Evolutionary conservation across 2,329 filamentous ascomycete genomes (phyloP).

Genomic region (Venturia pyrina): DNA sequence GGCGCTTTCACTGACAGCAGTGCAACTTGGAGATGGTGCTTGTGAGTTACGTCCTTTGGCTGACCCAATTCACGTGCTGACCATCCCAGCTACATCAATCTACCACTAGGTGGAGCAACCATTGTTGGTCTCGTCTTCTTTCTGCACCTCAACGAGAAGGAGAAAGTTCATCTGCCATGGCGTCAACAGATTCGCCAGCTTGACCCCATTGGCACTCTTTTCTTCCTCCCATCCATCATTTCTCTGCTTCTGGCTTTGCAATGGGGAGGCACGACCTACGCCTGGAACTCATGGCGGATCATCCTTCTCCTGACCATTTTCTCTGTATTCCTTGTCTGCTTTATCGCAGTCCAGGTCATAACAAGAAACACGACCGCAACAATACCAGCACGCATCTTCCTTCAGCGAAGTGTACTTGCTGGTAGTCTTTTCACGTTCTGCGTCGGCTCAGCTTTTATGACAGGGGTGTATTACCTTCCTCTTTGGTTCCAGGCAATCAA

Average conservation of each 20-base stretch:
- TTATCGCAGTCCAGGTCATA: constrained; percentile 18
- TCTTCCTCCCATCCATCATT: constrained; percentile 25
- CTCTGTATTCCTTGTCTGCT: constrained; percentile 12
- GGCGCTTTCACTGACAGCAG: constrained; percentile 14
- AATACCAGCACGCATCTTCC: constrained; percentile 18
- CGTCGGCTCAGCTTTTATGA: neutral
- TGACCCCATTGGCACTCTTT: constrained; percentile 25
- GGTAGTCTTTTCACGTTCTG: constrained; percentile 11
- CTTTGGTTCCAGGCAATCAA: constrained; percentile 37
- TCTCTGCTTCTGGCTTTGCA: constrained; percentile 26
- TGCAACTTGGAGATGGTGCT: constrained; percentile 16
- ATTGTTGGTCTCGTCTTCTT: constrained; percentile 16
- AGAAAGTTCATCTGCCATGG: constrained; percentile 9
- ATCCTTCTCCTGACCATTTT: constrained; percentile 16
- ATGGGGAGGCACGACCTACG: constrained; percentile 23
- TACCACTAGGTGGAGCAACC: constrained; percentile 17
- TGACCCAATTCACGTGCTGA: neutral
- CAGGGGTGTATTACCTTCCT: constrained; percentile 19
- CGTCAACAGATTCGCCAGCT: constrained; percentile 18
- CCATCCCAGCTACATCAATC: constrained; percentile 20
- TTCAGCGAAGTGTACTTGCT: constrained; percentile 8
- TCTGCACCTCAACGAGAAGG: constrained; percentile 13
- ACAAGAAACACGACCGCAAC: constrained; percentile 18
- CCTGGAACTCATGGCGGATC: constrained; percentile 15
- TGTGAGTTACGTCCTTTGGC: constrained; percentile 9